phyloP scores from a whole-genome alignment of 768 basidiomycete species.

The Leccinum arenicola region DNA sequence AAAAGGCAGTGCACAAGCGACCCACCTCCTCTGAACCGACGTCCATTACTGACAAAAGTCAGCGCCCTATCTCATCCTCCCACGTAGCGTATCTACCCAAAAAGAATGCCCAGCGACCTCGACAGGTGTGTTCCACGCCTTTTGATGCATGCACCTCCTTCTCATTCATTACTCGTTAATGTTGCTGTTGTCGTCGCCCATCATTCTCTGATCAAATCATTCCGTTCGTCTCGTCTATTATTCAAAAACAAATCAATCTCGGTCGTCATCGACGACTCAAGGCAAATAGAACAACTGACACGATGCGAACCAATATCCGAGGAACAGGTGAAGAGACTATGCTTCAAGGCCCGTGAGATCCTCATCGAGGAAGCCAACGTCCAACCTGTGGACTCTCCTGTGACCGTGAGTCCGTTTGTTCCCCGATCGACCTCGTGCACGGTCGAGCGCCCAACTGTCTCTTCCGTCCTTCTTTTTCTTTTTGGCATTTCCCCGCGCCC shows the following conservation, averaged over 20 bases:
- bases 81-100: conserved; percentile 9
- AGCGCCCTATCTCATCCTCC: conserved; percentile 26
- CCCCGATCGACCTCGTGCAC: background rate
- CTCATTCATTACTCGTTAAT: conserved; percentile 4
- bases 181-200: conserved; percentile 9
- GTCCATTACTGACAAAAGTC: conserved; percentile 17
- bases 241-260: conserved; percentile 9
- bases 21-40: conserved; percentile 16
- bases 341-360: conserved; percentile 94
- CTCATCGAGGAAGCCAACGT: conserved; percentile 98
- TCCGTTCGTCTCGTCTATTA: background rate
- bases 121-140: conserved; percentile 47
- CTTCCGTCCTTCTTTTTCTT: background rate
- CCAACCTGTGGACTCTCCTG: conserved; percentile 92
- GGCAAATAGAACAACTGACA: conserved; percentile 92
- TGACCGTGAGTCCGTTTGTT: conserved; percentile 64
- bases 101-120: conserved; percentile 51
- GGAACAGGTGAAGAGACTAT: conserved; percentile 91
- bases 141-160: conserved; percentile 25
- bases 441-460: background rate
- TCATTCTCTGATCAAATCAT: conserved; percentile 28
- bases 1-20: conserved; percentile 23
- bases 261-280: conserved; percentile 33
- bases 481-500: background rate
- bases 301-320: conserved; percentile 96